phyloP scores from a whole-genome alignment of 1,284 basidiomycete species.

The Heterobasidion occidentale region DNA sequence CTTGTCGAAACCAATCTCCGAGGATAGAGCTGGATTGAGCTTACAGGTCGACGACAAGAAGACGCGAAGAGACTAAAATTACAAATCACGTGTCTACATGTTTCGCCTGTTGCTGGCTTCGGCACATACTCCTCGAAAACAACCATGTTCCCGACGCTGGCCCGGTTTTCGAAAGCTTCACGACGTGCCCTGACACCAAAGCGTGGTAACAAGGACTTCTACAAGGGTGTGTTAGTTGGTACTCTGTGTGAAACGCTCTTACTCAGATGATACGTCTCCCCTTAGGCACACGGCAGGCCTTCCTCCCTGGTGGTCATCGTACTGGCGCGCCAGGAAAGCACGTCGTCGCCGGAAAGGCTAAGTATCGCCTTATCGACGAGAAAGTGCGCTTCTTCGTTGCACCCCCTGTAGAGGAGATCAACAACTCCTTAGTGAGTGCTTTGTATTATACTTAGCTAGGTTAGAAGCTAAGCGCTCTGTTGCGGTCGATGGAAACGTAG shows the following conservation, averaged over 20 bases:
- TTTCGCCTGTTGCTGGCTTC: not conserved
- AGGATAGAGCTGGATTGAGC: no score
- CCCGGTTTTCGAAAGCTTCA: constrained; percentile 70
- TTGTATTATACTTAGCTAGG: not conserved
- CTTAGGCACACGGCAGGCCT: constrained; percentile 74
- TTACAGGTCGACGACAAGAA: not conserved
- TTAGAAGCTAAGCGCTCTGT: not conserved
- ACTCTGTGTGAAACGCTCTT: not conserved
- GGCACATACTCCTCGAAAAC: not conserved
- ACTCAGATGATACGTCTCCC: not conserved
- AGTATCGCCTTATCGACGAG: constrained; percentile 74
- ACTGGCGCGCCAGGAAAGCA: constrained; percentile 84
- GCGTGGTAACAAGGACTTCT: constrained; percentile 86
- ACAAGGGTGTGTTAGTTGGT: constrained; percentile 61
- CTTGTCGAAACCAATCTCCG: no score
- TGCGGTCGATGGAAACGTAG: constrained; percentile 10
- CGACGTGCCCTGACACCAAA: constrained; percentile 76
- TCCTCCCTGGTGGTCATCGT: constrained; percentile 75
- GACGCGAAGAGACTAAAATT: not conserved
- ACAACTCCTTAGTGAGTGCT: constrained; percentile 45
- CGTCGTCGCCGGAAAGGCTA: constrained; percentile 65
- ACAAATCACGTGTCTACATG: not conserved
- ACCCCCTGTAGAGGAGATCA: constrained; percentile 62
- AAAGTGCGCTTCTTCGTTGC: constrained; percentile 81
- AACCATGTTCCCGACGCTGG: constrained; percentile 60